Evolutionary conservation across 2,329 filamentous ascomycete genomes (phyloP).

Genomic region (Fusarium kyushuense): DNA sequence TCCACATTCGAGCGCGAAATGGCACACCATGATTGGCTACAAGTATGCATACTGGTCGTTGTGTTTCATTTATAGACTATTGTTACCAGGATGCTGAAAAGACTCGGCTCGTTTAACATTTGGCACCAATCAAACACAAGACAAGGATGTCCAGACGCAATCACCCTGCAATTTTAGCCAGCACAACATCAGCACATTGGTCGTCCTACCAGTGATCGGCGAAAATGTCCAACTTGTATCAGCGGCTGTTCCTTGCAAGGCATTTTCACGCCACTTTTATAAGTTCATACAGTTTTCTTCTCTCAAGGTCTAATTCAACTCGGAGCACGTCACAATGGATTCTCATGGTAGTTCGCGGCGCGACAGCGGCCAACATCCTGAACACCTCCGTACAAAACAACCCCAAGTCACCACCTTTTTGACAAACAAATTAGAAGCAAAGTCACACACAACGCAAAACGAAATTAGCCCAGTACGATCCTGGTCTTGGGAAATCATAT

Average conservation of each 20-base stretch:
- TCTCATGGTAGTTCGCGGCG: background rate
- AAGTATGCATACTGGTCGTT: background rate
- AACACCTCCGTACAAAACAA: background rate
- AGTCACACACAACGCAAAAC: background rate
- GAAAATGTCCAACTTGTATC: background rate
- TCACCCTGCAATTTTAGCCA: background rate
- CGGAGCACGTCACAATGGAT: background rate
- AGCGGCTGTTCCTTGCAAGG: background rate
- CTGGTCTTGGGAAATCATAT: slow-evolving; percentile 9
- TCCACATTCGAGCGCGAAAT: background rate
- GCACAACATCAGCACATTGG: background rate
- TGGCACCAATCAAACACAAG: background rate
- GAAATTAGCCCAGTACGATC: background rate
- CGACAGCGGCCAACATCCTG: background rate
- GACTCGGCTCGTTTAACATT: too few species aligned
- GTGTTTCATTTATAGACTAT: background rate
- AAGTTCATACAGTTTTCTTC: background rate
- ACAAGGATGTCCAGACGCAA: background rate
- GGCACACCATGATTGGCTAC: background rate
- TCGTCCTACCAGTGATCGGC: background rate
- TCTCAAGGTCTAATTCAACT: background rate
- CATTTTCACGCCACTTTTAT: background rate
- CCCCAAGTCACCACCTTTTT: background rate
- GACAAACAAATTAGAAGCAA: background rate
- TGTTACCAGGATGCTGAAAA: background rate